A percentile compares a stretch with the other conserved stretches of the same genome.
Evolutionary conservation across 148 eudicot species (phyloP).

Genomic region (Amaranthus hypochondriacus): DNA sequence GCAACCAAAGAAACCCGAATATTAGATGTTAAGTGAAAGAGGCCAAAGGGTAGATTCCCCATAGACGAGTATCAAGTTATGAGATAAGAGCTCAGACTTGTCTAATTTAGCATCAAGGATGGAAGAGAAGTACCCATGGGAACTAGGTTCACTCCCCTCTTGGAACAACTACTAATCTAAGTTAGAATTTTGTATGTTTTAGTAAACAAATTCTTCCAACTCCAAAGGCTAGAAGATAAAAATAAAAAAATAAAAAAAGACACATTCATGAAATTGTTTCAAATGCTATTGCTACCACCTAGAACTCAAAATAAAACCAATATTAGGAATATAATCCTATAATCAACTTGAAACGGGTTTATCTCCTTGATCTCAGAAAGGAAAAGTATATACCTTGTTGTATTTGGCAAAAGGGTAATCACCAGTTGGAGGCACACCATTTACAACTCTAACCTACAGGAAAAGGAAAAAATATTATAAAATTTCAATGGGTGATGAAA

Average conservation of each 20-base stretch:
- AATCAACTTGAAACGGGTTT: neutral
- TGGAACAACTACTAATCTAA: neutral
- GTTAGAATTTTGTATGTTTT: neutral
- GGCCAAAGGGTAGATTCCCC: neutral
- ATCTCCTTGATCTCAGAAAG: neutral
- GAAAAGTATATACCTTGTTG: slow-evolving; percentile 52
- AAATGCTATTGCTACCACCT: no score
- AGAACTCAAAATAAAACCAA: neutral
- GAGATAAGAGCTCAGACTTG: neutral
- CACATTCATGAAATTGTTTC: no score
- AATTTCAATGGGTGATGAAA: neutral
- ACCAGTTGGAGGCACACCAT: slow-evolving; percentile 87
- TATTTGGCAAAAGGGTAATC: slow-evolving; percentile 95
- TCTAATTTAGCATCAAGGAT: neutral
- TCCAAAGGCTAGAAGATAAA: neutral
- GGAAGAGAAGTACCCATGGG: neutral
- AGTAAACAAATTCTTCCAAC: neutral
- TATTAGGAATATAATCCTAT: neutral
- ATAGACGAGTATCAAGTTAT: neutral
- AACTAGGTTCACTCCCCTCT: neutral
- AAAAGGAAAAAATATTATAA: neutral
- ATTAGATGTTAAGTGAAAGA: neutral
- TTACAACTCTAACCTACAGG: slow-evolving; percentile 82
- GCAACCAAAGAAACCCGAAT: neutral
- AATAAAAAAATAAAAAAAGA: neutral